Evolutionary conservation across 2,329 filamentous ascomycete genomes (phyloP).

Genomic region (Nigrospora osmanthi): DNA sequence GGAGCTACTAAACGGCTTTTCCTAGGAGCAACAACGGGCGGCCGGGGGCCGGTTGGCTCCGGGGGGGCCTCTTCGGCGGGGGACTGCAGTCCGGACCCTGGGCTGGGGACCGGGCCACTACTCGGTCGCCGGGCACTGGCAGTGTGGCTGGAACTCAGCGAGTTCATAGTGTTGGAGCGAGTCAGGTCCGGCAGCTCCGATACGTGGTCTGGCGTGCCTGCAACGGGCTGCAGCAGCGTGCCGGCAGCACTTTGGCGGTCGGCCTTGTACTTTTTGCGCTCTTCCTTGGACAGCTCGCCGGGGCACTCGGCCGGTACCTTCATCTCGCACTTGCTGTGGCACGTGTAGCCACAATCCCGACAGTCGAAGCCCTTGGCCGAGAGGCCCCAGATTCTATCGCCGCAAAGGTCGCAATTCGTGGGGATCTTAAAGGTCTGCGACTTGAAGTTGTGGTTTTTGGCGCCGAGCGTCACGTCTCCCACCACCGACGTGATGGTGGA

Average conservation of each 20-base stretch:
- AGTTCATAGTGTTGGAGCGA: constrained; percentile 83
- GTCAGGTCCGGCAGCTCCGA: constrained; percentile 62
- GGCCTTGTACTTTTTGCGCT: constrained; percentile 86
- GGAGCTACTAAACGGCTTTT: constrained; percentile 79
- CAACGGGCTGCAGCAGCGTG: constrained; percentile 40
- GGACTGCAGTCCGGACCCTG: constrained; percentile 25
- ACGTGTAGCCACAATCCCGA: constrained; percentile 93
- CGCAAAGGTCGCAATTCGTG: constrained; percentile 95
- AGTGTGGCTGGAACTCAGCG: constrained; percentile 80
- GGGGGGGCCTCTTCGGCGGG: constrained; percentile 43
- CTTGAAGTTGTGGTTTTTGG: constrained; percentile 95
- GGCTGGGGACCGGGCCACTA: constrained; percentile 40
- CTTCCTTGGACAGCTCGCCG: constrained; percentile 87
- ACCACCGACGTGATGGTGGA: constrained; percentile 86
- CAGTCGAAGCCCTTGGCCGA: constrained; percentile 97
- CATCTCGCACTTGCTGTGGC: constrained; percentile 98
- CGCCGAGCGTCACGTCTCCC: constrained; percentile 85
- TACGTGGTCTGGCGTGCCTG: constrained; percentile 39
- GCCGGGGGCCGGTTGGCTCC: constrained; percentile 34
- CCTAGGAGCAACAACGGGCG: constrained; percentile 37
- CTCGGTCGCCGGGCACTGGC: constrained; percentile 71
- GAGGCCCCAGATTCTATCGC: constrained; percentile 93
- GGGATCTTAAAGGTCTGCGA: constrained; percentile 99
- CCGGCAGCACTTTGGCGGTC: constrained; percentile 77
- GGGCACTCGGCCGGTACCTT: constrained; percentile 96